Evolutionary conservation across 495 filamentous ascomycete species (phyloP).

Genomic region (Aspergillus hancockii): DNA sequence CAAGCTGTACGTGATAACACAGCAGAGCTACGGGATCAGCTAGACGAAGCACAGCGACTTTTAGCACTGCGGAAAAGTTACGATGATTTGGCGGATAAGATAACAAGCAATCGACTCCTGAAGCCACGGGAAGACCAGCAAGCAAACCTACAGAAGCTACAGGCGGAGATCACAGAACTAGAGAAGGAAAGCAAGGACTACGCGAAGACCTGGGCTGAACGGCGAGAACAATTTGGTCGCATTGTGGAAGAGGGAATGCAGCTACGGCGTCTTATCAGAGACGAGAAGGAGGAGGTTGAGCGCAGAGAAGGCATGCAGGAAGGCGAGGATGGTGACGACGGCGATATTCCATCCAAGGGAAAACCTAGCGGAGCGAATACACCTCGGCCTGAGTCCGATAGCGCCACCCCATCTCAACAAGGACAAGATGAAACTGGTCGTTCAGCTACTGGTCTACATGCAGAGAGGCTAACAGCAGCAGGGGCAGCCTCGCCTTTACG

Average conservation of each 20-base stretch:
- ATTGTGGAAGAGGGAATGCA: constrained; percentile 92
- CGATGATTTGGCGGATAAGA: constrained; percentile 81
- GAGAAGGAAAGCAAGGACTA: constrained; percentile 82
- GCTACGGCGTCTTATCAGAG: constrained; percentile 80
- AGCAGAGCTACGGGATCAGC: constrained; percentile 62
- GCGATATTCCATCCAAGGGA: constrained; percentile 54
- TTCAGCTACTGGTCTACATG: constrained; percentile 31
- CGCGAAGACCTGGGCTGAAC: constrained; percentile 79
- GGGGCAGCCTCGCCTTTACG: constrained; percentile 44
- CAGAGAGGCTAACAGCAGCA: constrained; percentile 34
- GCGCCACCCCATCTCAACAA: constrained; percentile 49
- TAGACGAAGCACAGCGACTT: constrained; percentile 73
- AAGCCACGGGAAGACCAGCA: constrained; percentile 82
- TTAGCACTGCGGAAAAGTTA: constrained; percentile 82
- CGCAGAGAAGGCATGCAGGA: constrained; percentile 76
- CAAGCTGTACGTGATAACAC: constrained; percentile 78
- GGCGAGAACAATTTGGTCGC: constrained; percentile 82
- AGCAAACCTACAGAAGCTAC: constrained; percentile 73
- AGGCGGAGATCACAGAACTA: constrained; percentile 84
- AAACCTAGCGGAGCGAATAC: constrained; percentile 61
- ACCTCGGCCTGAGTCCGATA: constrained; percentile 60
- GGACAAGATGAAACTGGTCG: constrained; percentile 46
- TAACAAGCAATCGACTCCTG: constrained; percentile 77
- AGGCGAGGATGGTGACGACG: constrained; percentile 73
- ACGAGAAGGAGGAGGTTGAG: constrained; percentile 90